Percentiles rank a stretch among this genome's conserved stretches.
These are phyloP conservation scores for Pouteria campechiana DNA, from an alignment of 179 eudicot species.

Conservation along the genomic window DNA sequence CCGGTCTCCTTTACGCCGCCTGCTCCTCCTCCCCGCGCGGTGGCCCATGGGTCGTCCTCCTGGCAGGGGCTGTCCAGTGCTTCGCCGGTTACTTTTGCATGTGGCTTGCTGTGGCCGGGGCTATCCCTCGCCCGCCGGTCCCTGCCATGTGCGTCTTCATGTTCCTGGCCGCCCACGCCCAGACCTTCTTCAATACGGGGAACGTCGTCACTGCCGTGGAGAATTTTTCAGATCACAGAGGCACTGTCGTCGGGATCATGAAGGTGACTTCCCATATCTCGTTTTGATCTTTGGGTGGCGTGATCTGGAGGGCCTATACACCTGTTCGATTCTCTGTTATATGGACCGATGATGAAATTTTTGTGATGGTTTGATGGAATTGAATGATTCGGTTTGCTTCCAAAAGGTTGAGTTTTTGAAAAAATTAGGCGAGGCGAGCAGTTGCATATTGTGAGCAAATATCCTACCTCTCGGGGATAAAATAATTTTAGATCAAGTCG, in stretches of 20 bases:
- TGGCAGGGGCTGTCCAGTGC: conserved; percentile 56
- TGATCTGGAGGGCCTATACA: not conserved
- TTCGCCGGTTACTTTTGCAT: conserved; percentile 59
- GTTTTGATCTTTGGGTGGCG: not conserved
- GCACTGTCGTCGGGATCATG: conserved; percentile 93
- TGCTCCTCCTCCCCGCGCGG: conserved; percentile 15
- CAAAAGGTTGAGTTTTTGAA: too few relatives aligned
- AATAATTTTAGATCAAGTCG: too few relatives aligned
- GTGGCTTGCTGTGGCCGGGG: conserved; percentile 60
- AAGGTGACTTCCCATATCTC: conserved; percentile 34
- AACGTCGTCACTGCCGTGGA: conserved; percentile 82
- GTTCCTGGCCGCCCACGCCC: conserved; percentile 62
- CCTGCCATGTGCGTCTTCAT: conserved; percentile 45
- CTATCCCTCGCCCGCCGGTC: conserved; percentile 40
- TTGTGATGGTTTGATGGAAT: too few relatives aligned
- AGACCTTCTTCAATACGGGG: conserved; percentile 73
- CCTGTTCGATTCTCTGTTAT: too few relatives aligned
- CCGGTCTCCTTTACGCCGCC: conserved; percentile 61
- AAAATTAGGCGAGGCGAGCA: too few relatives aligned
- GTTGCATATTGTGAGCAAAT: too few relatives aligned
- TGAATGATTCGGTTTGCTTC: too few relatives aligned
- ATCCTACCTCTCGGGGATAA: too few relatives aligned
- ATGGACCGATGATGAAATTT: too few relatives aligned
- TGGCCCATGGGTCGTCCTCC: conserved; percentile 58
- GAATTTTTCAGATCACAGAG: conserved; percentile 58